A percentile compares a stretch with the other conserved stretches of the same genome.
Evolutionary conservation across 306 rosid species (phyloP).

Genomic region (Cicer bijugum): DNA sequence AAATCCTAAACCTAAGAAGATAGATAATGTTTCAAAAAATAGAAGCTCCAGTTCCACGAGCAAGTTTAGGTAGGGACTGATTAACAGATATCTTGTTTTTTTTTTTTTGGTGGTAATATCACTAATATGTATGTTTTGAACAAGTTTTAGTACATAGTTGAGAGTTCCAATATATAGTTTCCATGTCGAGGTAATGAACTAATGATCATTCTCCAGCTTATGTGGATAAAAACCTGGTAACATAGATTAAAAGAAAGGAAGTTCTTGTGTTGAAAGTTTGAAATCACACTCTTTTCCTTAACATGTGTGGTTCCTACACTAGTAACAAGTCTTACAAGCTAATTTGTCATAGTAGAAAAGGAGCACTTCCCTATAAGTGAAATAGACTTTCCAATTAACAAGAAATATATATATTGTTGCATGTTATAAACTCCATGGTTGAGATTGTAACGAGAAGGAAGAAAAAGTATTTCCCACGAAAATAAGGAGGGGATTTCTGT

Average conservation of each 20-base stretch:
- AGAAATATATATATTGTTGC: slow-evolving; percentile 10
- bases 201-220: slow-evolving; percentile 27
- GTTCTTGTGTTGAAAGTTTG: slow-evolving; percentile 35
- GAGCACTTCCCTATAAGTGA: slow-evolving; percentile 22
- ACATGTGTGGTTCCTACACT: not conserved
- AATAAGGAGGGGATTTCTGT: slow-evolving; percentile 24
- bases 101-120: slow-evolving; percentile 4
- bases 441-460: slow-evolving; percentile 3
- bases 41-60: slow-evolving; percentile 74
- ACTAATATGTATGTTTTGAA: slow-evolving; percentile 39
- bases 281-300: slow-evolving; percentile 12
- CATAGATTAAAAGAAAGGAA: slow-evolving; percentile 10
- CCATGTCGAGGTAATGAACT: not conserved
- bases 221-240: slow-evolving; percentile 23
- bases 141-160: slow-evolving; percentile 28
- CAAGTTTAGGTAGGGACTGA: slow-evolving; percentile 71
- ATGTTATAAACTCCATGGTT: slow-evolving; percentile 22
- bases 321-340: slow-evolving; percentile 23
- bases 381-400: slow-evolving; percentile 26
- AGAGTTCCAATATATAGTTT: slow-evolving; percentile 19
- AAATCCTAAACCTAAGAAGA: slow-evolving; percentile 79
- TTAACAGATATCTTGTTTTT: slow-evolving; percentile 16
- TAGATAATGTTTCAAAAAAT: slow-evolving; percentile 58
- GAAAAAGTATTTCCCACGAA: slow-evolving; percentile 35
- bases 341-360: not conserved